Conservation (phyloP, 768 basidiomycete genomes). For the Macrolepiota albuminosa region DNA sequence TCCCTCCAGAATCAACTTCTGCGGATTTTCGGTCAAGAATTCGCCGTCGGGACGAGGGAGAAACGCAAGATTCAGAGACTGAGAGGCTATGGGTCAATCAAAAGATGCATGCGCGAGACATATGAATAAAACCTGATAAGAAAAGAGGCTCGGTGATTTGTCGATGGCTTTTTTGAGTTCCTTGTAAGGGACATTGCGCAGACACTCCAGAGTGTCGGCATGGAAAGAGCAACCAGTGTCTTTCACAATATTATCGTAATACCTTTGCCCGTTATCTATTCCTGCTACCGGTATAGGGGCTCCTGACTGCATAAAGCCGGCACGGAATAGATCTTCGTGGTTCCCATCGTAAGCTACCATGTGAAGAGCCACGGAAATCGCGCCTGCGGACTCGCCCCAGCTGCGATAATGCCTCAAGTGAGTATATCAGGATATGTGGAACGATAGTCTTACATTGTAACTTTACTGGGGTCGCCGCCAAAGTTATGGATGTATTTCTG, state of each 20-base stretch:
- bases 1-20: conserved; percentile 36
- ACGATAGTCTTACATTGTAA: conserved; percentile 41
- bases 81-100: conserved; percentile 8
- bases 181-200: conserved; percentile 34
- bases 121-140: conserved; percentile 21
- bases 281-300: conserved; percentile 40
- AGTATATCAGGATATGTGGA: neutral
- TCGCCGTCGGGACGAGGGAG: conserved; percentile 44
- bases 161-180: conserved; percentile 38
- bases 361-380: conserved; percentile 47
- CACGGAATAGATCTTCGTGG: conserved; percentile 42
- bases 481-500: conserved; percentile 60
- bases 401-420: conserved; percentile 11
- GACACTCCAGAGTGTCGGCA: conserved; percentile 37
- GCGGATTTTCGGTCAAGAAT: conserved; percentile 42
- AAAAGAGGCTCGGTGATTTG: conserved; percentile 33
- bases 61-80: conserved; percentile 46
- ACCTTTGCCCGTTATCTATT: conserved; percentile 38
- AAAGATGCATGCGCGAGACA: conserved; percentile 17
- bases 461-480: conserved; percentile 60
- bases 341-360: conserved; percentile 44
- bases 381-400: conserved; percentile 45
- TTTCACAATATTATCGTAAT: conserved; percentile 39
- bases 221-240: conserved; percentile 36
- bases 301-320: conserved; percentile 47